Base-by-base conservation (phyloP, 345 rosid species). In the Gossypium anomalum region DNA sequence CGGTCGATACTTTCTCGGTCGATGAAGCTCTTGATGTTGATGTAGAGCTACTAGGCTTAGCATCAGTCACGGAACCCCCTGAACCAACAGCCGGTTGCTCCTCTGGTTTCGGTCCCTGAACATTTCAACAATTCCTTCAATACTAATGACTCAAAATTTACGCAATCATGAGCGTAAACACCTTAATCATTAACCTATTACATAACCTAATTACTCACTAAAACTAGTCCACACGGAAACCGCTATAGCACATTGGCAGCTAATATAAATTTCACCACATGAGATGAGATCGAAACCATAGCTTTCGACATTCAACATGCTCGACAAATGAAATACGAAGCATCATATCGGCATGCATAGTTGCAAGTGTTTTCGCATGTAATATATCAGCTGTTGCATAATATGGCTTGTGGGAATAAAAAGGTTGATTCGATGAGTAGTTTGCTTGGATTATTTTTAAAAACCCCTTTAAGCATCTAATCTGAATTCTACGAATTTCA, bases 61-160 rank as follows among this genome's bases (percentile, higher is more conserved):
- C 86, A 65, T 83, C 85, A 45, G 82, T 11, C 51, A 80, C 84
- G 12, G 88, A 59, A 22, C 69, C 76, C 14, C 76, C 81, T 5
- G 85, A 49, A 19, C 83, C 82, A 3, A 87, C 75, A 41, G 81
- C 80, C 27, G 88, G 75, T 49, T 76, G 83, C 77, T 84, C 97
- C 79, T 83, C 98, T 14, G 87, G 87, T 68, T 85, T 83, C 11
- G 93, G 90, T 70, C 97, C 99, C 97, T 87, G 82, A 59, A 78
- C 3, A 71, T 41, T 57, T 20, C 19, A 59, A 44, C 62, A 74
- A 74, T 20, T 7, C 53, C 9, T 51, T n/a, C 2, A 20, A 38
- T 13, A 65, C 23, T n/a, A 52, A 16, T 27, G n/a, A 48, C 16
- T 25, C 9, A 0, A 69, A 29, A 27, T 9, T 52, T 52, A 1